Evolutionary conservation across 257 asterid genomes (phyloP).

Genomic region (Nemophila menziesii): DNA sequence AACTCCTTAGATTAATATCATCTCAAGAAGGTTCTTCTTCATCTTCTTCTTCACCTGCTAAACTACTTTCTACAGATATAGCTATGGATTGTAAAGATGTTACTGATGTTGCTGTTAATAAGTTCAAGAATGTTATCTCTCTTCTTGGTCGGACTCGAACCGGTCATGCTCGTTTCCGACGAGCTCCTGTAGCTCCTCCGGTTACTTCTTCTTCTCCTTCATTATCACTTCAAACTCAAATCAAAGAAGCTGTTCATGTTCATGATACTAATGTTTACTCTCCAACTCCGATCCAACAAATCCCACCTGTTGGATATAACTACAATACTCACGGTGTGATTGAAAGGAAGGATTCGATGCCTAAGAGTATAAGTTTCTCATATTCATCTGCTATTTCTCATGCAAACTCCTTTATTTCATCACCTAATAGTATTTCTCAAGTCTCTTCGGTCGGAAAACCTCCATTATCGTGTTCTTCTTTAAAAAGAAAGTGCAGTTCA

Average conservation of each 20-base stretch:
- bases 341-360: conserved; percentile 16
- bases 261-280: conserved; percentile 32
- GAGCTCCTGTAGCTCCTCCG: conserved; percentile 31
- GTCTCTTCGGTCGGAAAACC: conserved; percentile 62
- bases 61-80: conserved; percentile 7
- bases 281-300: conserved; percentile 86
- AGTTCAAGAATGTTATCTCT: conserved; percentile 49
- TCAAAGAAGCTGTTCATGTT: conserved; percentile 2
- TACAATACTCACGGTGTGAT: conserved; percentile 4
- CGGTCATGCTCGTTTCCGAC: conserved; percentile 89
- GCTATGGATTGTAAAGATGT: conserved; percentile 35
- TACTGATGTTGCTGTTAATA: conserved; percentile 54
- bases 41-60: conserved; percentile 8
- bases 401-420: conserved; percentile 41
- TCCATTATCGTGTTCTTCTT: conserved; percentile 55
- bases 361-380: conserved; percentile 55
- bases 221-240: conserved; percentile 11
- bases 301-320: conserved; percentile 26
- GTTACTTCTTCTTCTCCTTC: conserved; percentile 11
- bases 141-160: conserved; percentile 58
- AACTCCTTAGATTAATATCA: conserved; percentile 46
- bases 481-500: conserved; percentile 55
- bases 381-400: conserved; percentile 39
- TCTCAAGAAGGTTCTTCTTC: conserved; percentile 5
- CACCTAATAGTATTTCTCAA: conserved; percentile 40